Base-by-base conservation (phyloP, 495 filamentous ascomycete genomes). In the Penicillium ochrochloron region DNA sequence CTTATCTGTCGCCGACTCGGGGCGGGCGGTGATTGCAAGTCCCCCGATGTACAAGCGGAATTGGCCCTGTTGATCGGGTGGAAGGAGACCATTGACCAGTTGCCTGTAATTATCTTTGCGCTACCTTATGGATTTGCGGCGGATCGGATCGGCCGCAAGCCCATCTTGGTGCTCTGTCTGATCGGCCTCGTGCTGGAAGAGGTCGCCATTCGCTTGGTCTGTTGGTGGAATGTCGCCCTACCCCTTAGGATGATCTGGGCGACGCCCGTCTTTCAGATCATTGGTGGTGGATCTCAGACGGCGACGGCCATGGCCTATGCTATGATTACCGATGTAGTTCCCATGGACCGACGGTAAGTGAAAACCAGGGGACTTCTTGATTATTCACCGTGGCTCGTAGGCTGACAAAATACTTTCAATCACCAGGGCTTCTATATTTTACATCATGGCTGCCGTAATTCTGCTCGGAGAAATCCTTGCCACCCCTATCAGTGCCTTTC, bases 21-120 rank as follows among this genome's bases (percentile, higher is more conserved):
- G 48, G 25, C 25, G 6, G 48, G 48, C 11, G 48, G 9, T 27
- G 25, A 51, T 11, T 51, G 48, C 48, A 51, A 51, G 23, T 51
- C 48, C 15, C 11, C 48, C 23, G 25, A 51, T 14, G 48, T 51
- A 6, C 48, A 51, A 27, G 48, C 23, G 12, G 48, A 51, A 51
- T 15, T 51, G 11, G 48, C 48, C 11, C 15, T 51, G 23, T 12
- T 51, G 48, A 51, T 51, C 48, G 48, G 23, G 9, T 51, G 48
- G 48, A 51, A 51, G 5, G 48, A 51, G 48, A 51, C 48, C 6
- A 51, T 51, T 29, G 48, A 51, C 23, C 48, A 51, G 48, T 51
- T 51, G 25, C 48, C 48, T 17, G 48, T 23, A 5, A 51, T 51
- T 17, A 2, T 51, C 4, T 51, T 27, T 27, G 23, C 48, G 3